Base-by-base conservation (phyloP, 2,329 filamentous ascomycete genomes). In the Eutypa lata region DNA sequence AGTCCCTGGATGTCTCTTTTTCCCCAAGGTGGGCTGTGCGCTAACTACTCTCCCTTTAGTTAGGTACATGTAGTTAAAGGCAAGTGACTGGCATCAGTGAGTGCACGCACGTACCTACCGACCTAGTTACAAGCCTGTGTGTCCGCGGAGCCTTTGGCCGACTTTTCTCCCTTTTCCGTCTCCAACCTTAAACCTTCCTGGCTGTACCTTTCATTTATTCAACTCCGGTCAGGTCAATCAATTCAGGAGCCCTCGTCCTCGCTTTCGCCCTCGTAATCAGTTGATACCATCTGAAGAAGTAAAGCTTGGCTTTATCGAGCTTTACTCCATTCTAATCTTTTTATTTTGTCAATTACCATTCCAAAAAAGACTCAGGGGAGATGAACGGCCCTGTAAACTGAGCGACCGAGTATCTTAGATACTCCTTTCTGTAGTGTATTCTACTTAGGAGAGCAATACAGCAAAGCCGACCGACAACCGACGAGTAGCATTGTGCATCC, bases 401-500 rank as follows among this genome's bases (percentile, higher is more conserved):
- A 54, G 49, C 57, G 49, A 46, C 59, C 57, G 61, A 63, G 64
- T 66, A 62, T 66, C 62, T 47, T 52, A 55, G 60, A 64, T 66
- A 62, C 65, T 66, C 57, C 51, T 56, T 53, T 47, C 47, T 10
- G 24, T 45, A 45, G 42, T 28, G 47, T 46, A 44, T 53, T 47
- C 48, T 53, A 49, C 35, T 10, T 45, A 24, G 49, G 52, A 52
- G 26, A 52, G 26, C 26, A 31, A 31, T 10, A 56, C 51, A 52
- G 44, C 52, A 49, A 24, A 58, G 47, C 26, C 26, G 26, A 49
- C 49, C 28, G 28, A 21, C 11, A 38, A 28, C 33, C 44, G 44
- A 51, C 26, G 46, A 49, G 40, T 47, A 28, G 38, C 38, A 16
- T 13, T 42, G 18, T 42, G 38, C 38, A 42, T 21, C 38, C 18